Base-by-base conservation (phyloP, 176 grass and related monocot species). In the Melocanna baccifera region DNA sequence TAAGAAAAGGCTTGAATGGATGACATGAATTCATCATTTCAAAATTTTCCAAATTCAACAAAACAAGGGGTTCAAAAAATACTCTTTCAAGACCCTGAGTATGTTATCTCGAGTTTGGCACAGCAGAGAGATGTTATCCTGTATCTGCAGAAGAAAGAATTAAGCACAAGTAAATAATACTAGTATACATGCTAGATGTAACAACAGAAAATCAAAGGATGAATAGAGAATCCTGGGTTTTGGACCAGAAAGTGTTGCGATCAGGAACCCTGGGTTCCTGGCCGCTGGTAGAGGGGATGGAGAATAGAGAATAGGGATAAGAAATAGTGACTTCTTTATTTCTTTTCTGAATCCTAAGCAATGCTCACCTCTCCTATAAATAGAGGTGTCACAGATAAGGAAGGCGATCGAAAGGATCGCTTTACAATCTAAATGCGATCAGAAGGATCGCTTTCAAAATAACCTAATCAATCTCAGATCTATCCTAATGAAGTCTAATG, bases 81-180 rank as follows among this genome's bases (percentile, higher is more conserved):
- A 94, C 94, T 97, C 94, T 88, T 97, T 97, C 83, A 97, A 79
- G 75, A 97, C 82, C 75, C 85, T 91, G 69, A 86, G 79, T 58
- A 97, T 92, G 83, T 94, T 97, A 87, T 97, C 94, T 62, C 91
- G 87, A 64, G 87, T 94, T 86, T 97, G 92, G 89, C 91, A 97
- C 30, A 97, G 58, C 39, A 97, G 66, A 85, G 85, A 65, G 47
- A 97, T 90, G 74, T 97, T 97, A 41, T 94, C 91, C 79, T 97
- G 91, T 86, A 97, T 90, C 94, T 97, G 91, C 56, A 68, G 80
- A 50, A 51, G 52, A 23, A 42, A 22, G 7, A 75, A 61, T 71
- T 23, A 64, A 78, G 6, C 43, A 43, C 4, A 37, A 61, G 67
- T 79, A 61, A 67, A 62, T 40, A 80, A 69, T 57, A 83, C 3